Evolutionary conservation across 2,329 filamentous ascomycete species (phyloP).

Genomic region (Pseudopyrenochaeta lycopersici): DNA sequence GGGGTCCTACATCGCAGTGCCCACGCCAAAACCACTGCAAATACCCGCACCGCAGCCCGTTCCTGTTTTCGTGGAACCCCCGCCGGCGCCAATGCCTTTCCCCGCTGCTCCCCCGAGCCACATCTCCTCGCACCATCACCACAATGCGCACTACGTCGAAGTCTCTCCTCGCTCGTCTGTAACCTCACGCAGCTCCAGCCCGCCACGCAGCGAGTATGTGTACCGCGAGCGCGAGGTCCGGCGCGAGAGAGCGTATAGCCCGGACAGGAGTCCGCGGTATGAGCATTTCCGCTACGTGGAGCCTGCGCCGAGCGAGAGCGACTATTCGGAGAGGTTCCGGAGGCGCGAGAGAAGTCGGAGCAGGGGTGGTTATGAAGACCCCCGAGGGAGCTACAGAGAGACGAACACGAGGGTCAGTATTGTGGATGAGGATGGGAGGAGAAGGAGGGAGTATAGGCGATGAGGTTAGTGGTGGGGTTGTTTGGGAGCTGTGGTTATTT

Average conservation of each 20-base stretch:
- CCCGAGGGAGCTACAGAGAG: conserved; percentile 36
- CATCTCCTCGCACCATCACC: conserved; percentile 24
- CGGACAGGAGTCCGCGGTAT: conserved; percentile 47
- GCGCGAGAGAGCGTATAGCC: conserved; percentile 49
- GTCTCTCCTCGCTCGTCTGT: conserved; percentile 51
- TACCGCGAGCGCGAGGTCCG: conserved; percentile 55
- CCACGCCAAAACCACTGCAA: conserved; percentile 40
- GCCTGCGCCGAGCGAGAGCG: conserved; percentile 43
- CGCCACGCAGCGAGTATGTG: conserved; percentile 50
- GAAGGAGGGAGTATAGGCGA: conserved; percentile 34
- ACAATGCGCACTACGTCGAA: conserved; percentile 54
- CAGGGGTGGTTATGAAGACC: conserved; percentile 39
- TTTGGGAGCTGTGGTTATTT: neutral
- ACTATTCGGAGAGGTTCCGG: conserved; percentile 35
- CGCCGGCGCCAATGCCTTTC: conserved; percentile 39
- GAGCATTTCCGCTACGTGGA: conserved; percentile 59
- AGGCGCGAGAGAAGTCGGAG: conserved; percentile 36
- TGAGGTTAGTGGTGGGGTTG: conserved; percentile 2
- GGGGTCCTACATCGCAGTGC: conserved; percentile 42
- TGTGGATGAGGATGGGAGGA: conserved; percentile 31
- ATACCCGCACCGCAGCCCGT: conserved; percentile 53
- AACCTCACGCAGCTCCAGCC: conserved; percentile 41
- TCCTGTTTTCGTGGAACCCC: conserved; percentile 50
- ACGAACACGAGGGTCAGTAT: conserved; percentile 45
- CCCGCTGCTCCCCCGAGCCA: conserved; percentile 27